Base-by-base conservation (phyloP, 2,329 filamentous ascomycete species). In the Ascochyta koolunga region DNA sequence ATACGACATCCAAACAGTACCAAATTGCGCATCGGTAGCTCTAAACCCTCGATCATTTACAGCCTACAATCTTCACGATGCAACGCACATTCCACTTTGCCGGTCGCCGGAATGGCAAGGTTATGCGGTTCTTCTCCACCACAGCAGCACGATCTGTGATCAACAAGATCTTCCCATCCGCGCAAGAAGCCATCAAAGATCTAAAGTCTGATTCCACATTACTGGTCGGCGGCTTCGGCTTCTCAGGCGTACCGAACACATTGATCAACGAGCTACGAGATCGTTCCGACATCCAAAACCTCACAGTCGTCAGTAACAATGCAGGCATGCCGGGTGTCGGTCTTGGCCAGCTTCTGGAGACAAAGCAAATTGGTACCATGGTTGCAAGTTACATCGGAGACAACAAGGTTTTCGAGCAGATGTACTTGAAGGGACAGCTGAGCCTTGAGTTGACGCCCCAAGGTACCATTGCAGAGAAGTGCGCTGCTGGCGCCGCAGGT, bases 221-320 rank as follows among this genome's bases (percentile, higher is more conserved):
- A 9, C 64, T 76, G 1, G 72, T 74, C 11, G 72, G 72, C 16
- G 73, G 73, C 6, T 76, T 76, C 43, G 73, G 73, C 6, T 74
- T 76, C 55, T 73, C 67, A 2, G 73, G 73, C 19, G 73, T 76
- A 7, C 72, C 73, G 3, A 74, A 74, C 46, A 74, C 73, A 9
- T 68, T 76, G 25, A 76, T 76, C 60, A 74, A 75, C 41, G 70
- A 72, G 22, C 61, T 76, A 4, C 71, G 72, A 51, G 70, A 74
- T 32, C 69, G 72, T 18, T 56, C 61, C 22, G 71, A 74, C 39
- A 62, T 73, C 44, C 67, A 52, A 15, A 71, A 73, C 47, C 79
- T 93, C 25, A 91, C 89, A 0, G 89, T 89, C 18, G 87, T 93
- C 2, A 92, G 89, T 44, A 93, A 93, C 70, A 93, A 93, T 69